These are phyloP conservation scores for Boletus sensibilis DNA, from an alignment of 768 basidiomycete species.

Conservation along the genomic window DNA sequence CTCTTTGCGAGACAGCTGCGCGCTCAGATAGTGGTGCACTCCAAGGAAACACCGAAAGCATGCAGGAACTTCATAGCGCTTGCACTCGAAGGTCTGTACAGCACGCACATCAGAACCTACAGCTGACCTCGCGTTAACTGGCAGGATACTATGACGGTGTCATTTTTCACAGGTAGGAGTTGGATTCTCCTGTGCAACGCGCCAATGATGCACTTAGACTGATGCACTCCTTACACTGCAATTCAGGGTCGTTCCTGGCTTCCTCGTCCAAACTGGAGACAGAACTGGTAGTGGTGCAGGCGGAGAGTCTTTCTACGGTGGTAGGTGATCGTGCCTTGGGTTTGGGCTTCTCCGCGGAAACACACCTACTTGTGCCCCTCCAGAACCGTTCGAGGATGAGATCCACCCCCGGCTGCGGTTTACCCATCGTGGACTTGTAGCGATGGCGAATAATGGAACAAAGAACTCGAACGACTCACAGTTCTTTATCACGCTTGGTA, in stretches of 20 bases:
- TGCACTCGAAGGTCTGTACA: slow-evolving; percentile 80
- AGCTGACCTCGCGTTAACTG: slow-evolving; percentile 6
- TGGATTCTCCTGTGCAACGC: not conserved
- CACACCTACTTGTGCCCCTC: not conserved
- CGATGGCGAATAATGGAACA: slow-evolving; percentile 87
- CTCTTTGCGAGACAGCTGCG: not conserved
- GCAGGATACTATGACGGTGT: slow-evolving; percentile 95
- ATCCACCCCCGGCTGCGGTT: slow-evolving; percentile 90
- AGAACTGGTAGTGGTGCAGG: slow-evolving; percentile 87
- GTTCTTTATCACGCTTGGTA: slow-evolving; percentile 92
- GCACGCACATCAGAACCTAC: not conserved
- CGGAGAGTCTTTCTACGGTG: slow-evolving; percentile 95
- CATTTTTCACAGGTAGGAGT: slow-evolving; percentile 80
- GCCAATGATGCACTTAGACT: not conserved
- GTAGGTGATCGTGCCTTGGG: slow-evolving; percentile 35
- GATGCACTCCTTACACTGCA: not conserved
- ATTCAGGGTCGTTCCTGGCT: slow-evolving; percentile 77
- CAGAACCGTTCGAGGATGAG: slow-evolving; percentile 93
- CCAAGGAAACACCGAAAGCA: slow-evolving; percentile 88
- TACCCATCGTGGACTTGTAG: slow-evolving; percentile 86
- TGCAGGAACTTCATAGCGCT: slow-evolving; percentile 89
- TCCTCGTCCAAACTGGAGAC: slow-evolving; percentile 95
- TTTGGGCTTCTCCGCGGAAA: not conserved
- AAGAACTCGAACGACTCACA: slow-evolving; percentile 93
- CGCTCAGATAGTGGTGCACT: not conserved